Evolutionary conservation across 202 grass and related monocot genomes (phyloP).

Genomic region (Zoysia matrella): DNA sequence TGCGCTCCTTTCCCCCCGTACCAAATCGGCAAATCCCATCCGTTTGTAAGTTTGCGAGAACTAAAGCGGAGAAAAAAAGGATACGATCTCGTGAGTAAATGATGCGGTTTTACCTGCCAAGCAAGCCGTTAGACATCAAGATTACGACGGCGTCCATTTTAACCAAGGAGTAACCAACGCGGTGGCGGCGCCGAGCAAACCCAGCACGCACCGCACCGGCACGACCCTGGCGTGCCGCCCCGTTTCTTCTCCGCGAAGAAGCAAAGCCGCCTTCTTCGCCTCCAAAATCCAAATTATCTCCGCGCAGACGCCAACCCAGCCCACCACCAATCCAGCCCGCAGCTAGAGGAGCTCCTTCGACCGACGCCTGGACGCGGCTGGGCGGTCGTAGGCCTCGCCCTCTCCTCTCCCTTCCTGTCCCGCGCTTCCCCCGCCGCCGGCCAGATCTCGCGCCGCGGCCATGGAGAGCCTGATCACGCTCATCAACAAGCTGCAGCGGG

Average conservation of each 20-base stretch:
- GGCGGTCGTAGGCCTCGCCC: constrained; percentile 39
- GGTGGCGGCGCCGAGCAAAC: background rate
- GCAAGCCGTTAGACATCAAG: background rate
- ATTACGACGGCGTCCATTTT: background rate
- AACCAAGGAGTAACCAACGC: background rate
- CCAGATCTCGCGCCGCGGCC: constrained; percentile 18
- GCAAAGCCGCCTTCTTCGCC: background rate
- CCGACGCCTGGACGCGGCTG: constrained; percentile 39
- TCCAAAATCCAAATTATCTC: constrained; percentile 47
- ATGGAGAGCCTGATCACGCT: constrained; percentile 89
- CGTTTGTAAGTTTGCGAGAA: background rate
- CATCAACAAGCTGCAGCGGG: constrained; percentile 95
- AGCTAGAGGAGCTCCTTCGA: constrained; percentile 32
- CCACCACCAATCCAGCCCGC: constrained; percentile 11
- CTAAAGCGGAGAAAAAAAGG: background rate
- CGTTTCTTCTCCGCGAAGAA: constrained; percentile 34
- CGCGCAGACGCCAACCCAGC: constrained; percentile 4
- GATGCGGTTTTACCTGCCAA: background rate
- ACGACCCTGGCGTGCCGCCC: background rate
- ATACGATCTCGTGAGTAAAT: background rate
- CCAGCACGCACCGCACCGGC: background rate
- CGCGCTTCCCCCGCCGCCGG: background rate
- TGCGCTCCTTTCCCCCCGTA: background rate
- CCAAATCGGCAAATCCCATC: background rate
- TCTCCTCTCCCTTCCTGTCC: background rate